Evolutionary conservation across 2,329 filamentous ascomycete species (phyloP), one percentile per base, ranked within the genome.

Genomic region (Cordyceps tenuipes): DNA sequence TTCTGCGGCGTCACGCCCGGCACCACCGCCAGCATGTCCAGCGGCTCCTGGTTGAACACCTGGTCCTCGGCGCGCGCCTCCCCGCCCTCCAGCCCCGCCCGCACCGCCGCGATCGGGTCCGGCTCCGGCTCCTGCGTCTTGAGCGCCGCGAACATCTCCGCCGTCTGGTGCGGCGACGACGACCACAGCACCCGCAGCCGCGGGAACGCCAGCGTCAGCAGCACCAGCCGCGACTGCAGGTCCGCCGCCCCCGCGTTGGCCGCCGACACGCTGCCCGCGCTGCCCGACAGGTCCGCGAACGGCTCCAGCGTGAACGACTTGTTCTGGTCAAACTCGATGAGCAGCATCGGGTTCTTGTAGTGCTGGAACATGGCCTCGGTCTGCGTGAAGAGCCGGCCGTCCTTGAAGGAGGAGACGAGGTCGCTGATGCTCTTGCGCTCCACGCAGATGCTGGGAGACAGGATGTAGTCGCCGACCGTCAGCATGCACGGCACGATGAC

Each of bases 271-370:
- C 87, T 83, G 60, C 77, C 80, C 10, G 86, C 72, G 59, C 81
- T 84, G n/a, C 83, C 79, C 9, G 81, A 80, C 57, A 87, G 68
- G 73, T 89, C 86, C 53, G 87, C 86, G 67, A 91, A 82, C 0
- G 89, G 88, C 71, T 93, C 94, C 17, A 99, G 85, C 0, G 92
- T 97, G 73, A 99, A 99, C 4, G 90, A 93, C 72, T 96, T 97
- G 76, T 96, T 93, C 70, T 96, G 89, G 71, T 97, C 92, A 72
- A 99, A 99, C 73, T 99, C 94, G 69, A 99, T 97, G 49, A 99
- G 83, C 7, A 99, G 84, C 83, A 97, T 90, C 0, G 91, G 88
- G 65, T 76, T 86, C 69, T 88, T 88, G 82, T 99, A 99, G 75
- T 97, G 87, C 71, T 90, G 85, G 62, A 95, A 88, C 93, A 99